phyloP scores from a whole-genome alignment of 176 grass and related monocot genomes.

The Aegilops longissima region DNA sequence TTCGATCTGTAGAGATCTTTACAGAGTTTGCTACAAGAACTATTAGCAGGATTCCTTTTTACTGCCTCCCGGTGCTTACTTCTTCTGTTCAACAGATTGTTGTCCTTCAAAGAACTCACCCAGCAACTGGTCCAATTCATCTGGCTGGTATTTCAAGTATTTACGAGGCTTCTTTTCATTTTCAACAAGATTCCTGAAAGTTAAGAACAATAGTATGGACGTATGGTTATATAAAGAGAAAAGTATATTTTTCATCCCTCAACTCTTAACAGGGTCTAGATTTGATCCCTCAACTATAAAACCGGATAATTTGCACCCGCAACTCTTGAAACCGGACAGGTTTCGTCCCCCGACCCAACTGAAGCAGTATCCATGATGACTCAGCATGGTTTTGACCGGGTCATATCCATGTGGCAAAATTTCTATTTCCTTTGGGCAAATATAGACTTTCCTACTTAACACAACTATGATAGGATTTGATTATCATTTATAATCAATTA shows the following conservation, averaged over 20 bases:
- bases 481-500: slow-evolving; percentile 11
- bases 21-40: slow-evolving; percentile 14
- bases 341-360: no score
- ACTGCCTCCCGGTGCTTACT: slow-evolving; percentile 24
- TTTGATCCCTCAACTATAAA: no score
- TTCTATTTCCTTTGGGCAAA: no score
- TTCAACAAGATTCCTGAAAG: slow-evolving; percentile 56
- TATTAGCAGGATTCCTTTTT: slow-evolving; percentile 26
- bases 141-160: slow-evolving; percentile 60
- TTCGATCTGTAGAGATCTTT: slow-evolving; percentile 20
- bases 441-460: not conserved
- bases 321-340: no score
- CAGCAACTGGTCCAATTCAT: slow-evolving; percentile 56
- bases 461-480: not conserved
- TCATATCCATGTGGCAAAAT: no score
- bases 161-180: slow-evolving; percentile 65
- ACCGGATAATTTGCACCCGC: no score
- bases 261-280: no score
- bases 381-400: no score
- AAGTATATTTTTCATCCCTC: no score
- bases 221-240: not conserved
- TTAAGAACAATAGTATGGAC: not conserved
- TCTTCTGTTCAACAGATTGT: slow-evolving; percentile 46
- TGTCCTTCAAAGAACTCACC: slow-evolving; percentile 67
- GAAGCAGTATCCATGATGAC: no score